These are phyloP conservation scores for Chondrus crispus DNA, from an alignment of 23 red algal species.

Conservation along the genomic window DNA sequence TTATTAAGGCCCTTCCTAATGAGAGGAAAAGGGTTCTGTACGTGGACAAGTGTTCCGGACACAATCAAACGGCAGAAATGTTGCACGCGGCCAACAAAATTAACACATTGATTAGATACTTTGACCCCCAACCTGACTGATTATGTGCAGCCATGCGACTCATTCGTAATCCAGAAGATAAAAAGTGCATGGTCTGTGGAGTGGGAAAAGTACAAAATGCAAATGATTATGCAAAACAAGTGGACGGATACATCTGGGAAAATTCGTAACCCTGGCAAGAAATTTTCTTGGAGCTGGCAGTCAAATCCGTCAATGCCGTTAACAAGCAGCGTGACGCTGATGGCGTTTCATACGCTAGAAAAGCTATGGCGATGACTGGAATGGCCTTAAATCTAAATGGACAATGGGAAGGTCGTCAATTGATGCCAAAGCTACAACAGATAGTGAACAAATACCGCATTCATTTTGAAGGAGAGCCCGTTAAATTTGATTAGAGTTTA, in stretches of 20 bases:
- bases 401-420: too few species aligned
- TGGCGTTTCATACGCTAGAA: not conserved
- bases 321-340: not conserved
- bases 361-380: not conserved
- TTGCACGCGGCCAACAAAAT: not conserved
- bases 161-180: not conserved
- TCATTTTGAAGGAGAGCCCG: too few species aligned
- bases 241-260: not conserved
- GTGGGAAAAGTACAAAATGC: not conserved
- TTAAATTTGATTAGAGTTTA: too few species aligned
- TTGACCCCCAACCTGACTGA: not conserved
- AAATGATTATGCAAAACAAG: not conserved
- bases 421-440: too few species aligned
- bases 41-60: not conserved
- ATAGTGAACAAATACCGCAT: too few species aligned
- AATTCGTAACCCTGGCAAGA: not conserved
- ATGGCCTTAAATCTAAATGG: not conserved
- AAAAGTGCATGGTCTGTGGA: not conserved
- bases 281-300: not conserved
- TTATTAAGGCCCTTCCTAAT: not conserved
- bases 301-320: not conserved
- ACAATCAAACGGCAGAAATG: not conserved
- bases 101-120: not conserved
- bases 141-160: not conserved
- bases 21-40: not conserved